These are phyloP conservation scores for Blastomyces emzantsi DNA, from an alignment of 2,329 filamentous ascomycete species.

Conservation along the genomic window DNA sequence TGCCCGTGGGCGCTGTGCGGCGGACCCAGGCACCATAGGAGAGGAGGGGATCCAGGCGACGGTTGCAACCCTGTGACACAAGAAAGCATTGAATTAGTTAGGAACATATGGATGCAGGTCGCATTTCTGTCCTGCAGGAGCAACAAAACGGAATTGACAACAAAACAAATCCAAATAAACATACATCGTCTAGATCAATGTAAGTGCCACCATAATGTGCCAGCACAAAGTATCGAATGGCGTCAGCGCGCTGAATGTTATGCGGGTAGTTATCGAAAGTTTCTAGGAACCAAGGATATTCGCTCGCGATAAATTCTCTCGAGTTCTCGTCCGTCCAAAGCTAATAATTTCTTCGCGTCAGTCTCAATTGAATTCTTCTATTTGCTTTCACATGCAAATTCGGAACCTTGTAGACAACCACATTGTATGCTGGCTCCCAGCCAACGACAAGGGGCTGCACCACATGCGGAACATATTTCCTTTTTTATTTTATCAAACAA, in stretches of 20 bases:
- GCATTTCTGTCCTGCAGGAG: not conserved
- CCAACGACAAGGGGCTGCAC: not conserved
- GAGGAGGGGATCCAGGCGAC: constrained; percentile 58
- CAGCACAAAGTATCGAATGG: constrained; percentile 71
- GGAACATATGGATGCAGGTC: not conserved
- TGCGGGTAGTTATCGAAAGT: constrained; percentile 67
- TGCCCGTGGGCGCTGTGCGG: constrained; percentile 64
- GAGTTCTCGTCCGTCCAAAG: constrained; percentile 67
- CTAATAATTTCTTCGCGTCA: constrained; percentile 31
- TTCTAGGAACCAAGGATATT: constrained; percentile 69
- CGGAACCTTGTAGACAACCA: not conserved
- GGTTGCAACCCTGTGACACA: constrained; percentile 53
- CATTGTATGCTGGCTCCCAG: not conserved
- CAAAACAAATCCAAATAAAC: constrained; percentile 19
- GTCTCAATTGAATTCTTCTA: not conserved
- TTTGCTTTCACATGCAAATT: not conserved
- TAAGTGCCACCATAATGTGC: constrained; percentile 71
- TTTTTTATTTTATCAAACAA: not conserved
- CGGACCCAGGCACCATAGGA: constrained; percentile 62
- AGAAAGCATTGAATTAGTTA: constrained; percentile 2
- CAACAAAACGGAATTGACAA: not conserved
- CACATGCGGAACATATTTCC: not conserved
- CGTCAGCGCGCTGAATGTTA: constrained; percentile 67
- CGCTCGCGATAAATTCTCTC: constrained; percentile 59
- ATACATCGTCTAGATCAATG: constrained; percentile 64